A percentile compares a stretch with the other conserved stretches of the same genome.
These are phyloP conservation scores for Hirsutella thompsonii DNA, from an alignment of 2,329 filamentous ascomycete genomes.

Conservation along the genomic window DNA sequence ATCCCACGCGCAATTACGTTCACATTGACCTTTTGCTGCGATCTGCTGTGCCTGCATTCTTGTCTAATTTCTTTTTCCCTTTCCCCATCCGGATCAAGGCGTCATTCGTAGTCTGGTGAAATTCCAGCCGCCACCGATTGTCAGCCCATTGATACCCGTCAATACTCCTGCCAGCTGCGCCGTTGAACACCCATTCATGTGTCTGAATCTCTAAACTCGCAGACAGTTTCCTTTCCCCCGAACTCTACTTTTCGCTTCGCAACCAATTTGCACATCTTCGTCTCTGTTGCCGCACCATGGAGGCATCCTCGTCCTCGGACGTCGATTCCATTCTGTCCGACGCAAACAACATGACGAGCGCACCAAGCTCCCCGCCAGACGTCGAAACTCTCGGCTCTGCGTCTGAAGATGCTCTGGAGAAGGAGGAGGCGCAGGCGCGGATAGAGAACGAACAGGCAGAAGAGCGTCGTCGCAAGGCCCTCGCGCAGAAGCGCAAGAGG, in stretches of 20 bases:
- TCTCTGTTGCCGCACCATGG: slow-evolving; percentile 13
- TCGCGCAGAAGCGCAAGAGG: slow-evolving; percentile 25
- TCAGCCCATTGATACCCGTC: too few relatives aligned
- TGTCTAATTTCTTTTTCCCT: not conserved
- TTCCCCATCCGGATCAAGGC: too few relatives aligned
- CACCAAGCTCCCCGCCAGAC: slow-evolving; percentile 23
- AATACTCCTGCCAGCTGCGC: too few relatives aligned
- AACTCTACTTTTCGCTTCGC: not conserved
- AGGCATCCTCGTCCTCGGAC: slow-evolving; percentile 16
- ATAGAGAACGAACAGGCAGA: slow-evolving; percentile 33
- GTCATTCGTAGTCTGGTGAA: too few relatives aligned
- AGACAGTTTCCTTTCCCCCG: not conserved
- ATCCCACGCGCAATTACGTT: too few relatives aligned
- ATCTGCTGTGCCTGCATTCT: too few relatives aligned
- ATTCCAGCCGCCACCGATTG: too few relatives aligned
- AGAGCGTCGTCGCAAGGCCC: slow-evolving; percentile 26
- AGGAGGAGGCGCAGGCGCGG: slow-evolving; percentile 22
- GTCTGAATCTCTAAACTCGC: too few relatives aligned
- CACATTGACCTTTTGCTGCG: too few relatives aligned
- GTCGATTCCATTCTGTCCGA: slow-evolving; percentile 17
- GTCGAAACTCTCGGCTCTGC: slow-evolving; percentile 4
- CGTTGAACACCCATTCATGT: too few relatives aligned
- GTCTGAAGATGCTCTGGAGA: slow-evolving; percentile 16
- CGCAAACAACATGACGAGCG: slow-evolving; percentile 18
- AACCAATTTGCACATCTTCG: not conserved